These are phyloP conservation scores for Dentipellis sp. DNA, from an alignment of 768 basidiomycete species.

Conservation along the genomic window DNA sequence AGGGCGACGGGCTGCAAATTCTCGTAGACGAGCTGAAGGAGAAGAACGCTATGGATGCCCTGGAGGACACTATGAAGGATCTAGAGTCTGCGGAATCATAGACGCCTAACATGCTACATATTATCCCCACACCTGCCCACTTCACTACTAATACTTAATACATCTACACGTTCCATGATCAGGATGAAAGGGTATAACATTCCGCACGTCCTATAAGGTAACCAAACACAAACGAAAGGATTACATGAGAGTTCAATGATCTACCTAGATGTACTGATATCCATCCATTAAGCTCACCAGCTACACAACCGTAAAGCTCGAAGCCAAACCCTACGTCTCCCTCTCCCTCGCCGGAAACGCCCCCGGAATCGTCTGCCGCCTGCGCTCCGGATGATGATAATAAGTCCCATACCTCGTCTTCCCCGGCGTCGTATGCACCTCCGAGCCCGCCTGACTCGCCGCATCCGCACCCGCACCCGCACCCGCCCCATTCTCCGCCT, in stretches of 20 bases:
- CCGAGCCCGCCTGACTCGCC: conserved; percentile 14
- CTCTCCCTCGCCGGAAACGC: conserved; percentile 32
- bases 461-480: conserved; percentile 12
- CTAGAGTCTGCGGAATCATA: not conserved
- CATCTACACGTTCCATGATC: not conserved
- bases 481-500: not conserved
- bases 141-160: no score
- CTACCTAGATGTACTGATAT: not conserved
- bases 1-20: conserved; percentile 6
- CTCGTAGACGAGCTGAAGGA: conserved; percentile 8
- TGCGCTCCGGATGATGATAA: conserved; percentile 78
- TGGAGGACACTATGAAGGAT: not conserved
- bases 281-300: not conserved
- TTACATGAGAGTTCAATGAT: not conserved
- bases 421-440: conserved; percentile 15
- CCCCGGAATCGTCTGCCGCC: conserved; percentile 49
- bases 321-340: not conserved
- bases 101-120: no score
- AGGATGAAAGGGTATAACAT: not conserved
- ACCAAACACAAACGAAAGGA: not conserved
- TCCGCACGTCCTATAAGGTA: not conserved
- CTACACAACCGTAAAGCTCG: not conserved
- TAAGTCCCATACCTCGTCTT: conserved; percentile 60
- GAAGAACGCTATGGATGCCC: not conserved
- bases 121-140: no score